Base-by-base conservation (phyloP, 2,329 filamentous ascomycete species). In the Alternaria tenuissima region DNA sequence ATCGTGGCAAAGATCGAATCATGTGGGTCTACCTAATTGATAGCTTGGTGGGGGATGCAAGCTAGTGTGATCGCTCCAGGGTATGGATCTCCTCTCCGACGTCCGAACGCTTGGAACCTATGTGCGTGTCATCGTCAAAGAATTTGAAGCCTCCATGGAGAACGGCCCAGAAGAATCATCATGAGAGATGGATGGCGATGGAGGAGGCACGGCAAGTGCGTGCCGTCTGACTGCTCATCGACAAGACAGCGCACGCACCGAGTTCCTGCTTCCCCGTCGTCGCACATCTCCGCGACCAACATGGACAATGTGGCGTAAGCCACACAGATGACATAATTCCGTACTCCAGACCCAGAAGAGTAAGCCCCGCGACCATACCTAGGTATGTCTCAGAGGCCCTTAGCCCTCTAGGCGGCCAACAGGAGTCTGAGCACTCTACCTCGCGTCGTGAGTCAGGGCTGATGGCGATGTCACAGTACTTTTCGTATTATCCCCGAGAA, bases 81-180 rank as follows among this genome's bases (percentile, higher is more conserved):
- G 43, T 55, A 46, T 61, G 58, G 58, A 57, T 57, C 58, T 61
- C 58, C 58, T 48, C 54, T 53, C 58, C 54, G 54, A 57, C 54
- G 48, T 57, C 58, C 58, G 58, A 57, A 53, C 42, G 26, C 24
- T n/a, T 30, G 16, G 46, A 11, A 12, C 11, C 9, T 44, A 16
- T 57, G 43, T 52, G 32, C 28, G 55, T 57, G 55, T 57, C 55
- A 57, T 57, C 14, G 42, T 42, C 22, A 26, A 34, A 28, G 24
- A 41, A 41, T 41, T 41, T 28, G 34, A 26, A 28, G 34, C 14
- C 34, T 32, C 26, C 22, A 20, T 28, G 11, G 3, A n/a, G 32
- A 48, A 5, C 30, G 14, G 26, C 38, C 18, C 38, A 42, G 38
- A 32, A 34, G 14, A 28, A 7, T 18, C 30, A 12, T 26, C 20